Conservation (phyloP, 768 basidiomycete genomes). For the Roridomyces roridus region DNA sequence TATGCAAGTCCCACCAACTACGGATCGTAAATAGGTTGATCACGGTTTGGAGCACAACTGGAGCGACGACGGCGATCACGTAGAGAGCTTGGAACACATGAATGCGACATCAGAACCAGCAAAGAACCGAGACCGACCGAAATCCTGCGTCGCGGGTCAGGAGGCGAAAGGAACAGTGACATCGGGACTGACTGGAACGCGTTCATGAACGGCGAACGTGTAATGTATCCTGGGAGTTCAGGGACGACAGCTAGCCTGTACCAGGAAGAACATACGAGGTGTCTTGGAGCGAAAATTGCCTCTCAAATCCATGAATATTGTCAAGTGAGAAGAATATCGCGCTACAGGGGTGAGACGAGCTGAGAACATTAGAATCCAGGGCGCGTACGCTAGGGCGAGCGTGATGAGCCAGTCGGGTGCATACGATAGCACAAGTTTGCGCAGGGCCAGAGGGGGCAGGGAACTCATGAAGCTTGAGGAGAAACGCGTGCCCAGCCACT, state of each 20-base stretch:
- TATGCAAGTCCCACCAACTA: conserved; percentile 92
- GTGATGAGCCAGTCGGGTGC: conserved; percentile 81
- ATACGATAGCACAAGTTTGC: conserved; percentile 65
- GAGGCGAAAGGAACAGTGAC: conserved; percentile 10
- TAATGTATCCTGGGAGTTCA: conserved; percentile 37
- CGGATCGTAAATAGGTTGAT: conserved; percentile 76
- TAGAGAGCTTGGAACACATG: conserved; percentile 43
- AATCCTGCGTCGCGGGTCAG: neutral
- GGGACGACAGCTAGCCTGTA: conserved; percentile 8
- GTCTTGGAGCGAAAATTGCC: conserved; percentile 82
- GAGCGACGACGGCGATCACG: conserved; percentile 64
- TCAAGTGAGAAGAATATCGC: conserved; percentile 68
- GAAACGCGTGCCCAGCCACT: too few species aligned
- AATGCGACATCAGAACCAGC: neutral
- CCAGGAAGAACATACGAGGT: conserved; percentile 61
- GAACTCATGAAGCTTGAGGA: too few species aligned
- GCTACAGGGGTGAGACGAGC: conserved; percentile 38
- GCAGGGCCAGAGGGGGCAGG: conserved; percentile 32
- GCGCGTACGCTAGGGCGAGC: conserved; percentile 62
- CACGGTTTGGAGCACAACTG: conserved; percentile 69
- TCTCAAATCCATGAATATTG: conserved; percentile 71
- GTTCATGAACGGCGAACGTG: conserved; percentile 65
- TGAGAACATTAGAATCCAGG: conserved; percentile 29
- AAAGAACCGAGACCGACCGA: conserved; percentile 8
- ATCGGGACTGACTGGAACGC: conserved; percentile 65